phyloP scores from a whole-genome alignment of 139 green algal species.

The Pleodorina starrii region DNA sequence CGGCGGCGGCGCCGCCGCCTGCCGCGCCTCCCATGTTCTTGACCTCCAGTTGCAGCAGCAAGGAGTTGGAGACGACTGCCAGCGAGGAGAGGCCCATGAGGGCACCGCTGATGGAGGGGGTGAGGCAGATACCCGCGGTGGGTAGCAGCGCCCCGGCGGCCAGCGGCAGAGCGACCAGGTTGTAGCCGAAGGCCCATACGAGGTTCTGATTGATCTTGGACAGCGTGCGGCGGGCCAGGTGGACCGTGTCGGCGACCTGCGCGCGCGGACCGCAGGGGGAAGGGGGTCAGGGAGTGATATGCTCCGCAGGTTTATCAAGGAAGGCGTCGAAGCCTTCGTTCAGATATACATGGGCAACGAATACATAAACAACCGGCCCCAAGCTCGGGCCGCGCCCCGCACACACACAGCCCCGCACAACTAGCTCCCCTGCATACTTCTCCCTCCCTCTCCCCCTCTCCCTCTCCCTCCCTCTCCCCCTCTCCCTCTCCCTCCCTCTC shows the following conservation, averaged over 20 bases:
- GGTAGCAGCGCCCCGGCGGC: conserved; percentile 70
- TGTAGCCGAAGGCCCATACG: conserved; percentile 93
- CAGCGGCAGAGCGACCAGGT: conserved; percentile 84
- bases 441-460: no score
- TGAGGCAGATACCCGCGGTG: conserved; percentile 66
- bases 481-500: no score
- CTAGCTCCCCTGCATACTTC: no score
- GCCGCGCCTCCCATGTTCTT: background rate
- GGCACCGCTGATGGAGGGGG: conserved; percentile 73
- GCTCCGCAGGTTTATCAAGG: no score
- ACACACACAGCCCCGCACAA: no score
- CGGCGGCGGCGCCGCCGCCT: background rate
- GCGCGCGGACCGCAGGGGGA: background rate
- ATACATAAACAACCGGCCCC: no score
- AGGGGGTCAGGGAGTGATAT: no score
- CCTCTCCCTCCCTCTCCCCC: no score
- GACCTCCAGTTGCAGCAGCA: conserved; percentile 80
- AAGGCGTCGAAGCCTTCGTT: no score
- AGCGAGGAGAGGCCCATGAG: conserved; percentile 89
- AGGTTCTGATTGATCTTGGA: conserved; percentile 93
- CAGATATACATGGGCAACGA: no score
- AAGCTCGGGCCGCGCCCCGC: no score
- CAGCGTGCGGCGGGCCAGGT: conserved; percentile 82
- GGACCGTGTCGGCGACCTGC: conserved; percentile 86
- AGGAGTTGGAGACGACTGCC: conserved; percentile 90